Conservation (phyloP, 1,139 yeast genomes). For the Yamadazyma mexicana region DNA sequence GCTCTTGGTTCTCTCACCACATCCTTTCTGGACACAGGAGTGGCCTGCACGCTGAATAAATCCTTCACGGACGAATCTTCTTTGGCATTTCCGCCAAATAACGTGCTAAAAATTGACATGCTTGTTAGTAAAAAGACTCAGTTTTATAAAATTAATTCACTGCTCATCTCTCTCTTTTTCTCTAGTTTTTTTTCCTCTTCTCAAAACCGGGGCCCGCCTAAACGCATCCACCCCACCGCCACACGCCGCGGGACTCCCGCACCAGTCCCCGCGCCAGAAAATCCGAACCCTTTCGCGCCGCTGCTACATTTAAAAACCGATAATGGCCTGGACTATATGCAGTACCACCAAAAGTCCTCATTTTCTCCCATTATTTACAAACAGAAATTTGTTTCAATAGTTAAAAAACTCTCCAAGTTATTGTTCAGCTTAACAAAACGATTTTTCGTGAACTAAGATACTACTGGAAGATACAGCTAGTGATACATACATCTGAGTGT, state of each 20-base stretch:
- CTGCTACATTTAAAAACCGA: too few species aligned
- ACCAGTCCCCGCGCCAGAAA: conserved; percentile 5
- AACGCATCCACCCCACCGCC: conserved; percentile 2
- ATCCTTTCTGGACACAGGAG: conserved; percentile 10
- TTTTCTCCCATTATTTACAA: conserved; percentile 1
- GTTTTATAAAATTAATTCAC: too few species aligned
- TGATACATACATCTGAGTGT: too few species aligned
- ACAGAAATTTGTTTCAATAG: conserved; percentile 1
- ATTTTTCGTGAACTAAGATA: too few species aligned
- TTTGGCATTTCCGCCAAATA: conserved; percentile 27
- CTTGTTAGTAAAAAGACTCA: conserved; percentile 1
- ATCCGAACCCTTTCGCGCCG: too few species aligned
- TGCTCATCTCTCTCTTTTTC: conserved; percentile 13
- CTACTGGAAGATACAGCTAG: too few species aligned
- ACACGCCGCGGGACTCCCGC: conserved; percentile 1
- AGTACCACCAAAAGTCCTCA: not conserved
- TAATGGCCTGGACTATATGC: not conserved
- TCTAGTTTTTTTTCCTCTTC: not conserved
- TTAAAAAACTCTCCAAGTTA: conserved; percentile 1
- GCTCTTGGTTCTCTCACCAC: conserved; percentile 5
- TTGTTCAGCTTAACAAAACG: too few species aligned
- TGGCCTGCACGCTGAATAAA: conserved; percentile 25
- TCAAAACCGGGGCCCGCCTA: not conserved
- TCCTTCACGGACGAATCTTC: conserved; percentile 32
- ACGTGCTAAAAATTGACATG: conserved; percentile 28